Percentiles rank a stretch among this genome's conserved stretches.
Conservation (phyloP, 2,329 filamentous ascomycete genomes). For the Aspergillus felis region DNA sequence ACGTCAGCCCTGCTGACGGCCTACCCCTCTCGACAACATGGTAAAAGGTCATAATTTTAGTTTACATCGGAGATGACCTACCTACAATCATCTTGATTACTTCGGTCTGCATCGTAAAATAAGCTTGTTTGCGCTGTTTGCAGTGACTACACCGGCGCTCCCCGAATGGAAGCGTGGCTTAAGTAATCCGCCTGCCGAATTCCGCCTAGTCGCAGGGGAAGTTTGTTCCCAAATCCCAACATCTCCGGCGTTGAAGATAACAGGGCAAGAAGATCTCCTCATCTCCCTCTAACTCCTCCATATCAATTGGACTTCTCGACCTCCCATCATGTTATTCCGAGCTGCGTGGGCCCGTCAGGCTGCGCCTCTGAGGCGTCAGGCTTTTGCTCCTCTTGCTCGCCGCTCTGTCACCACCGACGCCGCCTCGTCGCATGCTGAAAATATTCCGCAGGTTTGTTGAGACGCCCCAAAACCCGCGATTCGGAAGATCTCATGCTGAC, state of each 20-base stretch:
- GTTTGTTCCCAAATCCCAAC: slow-evolving; percentile 26
- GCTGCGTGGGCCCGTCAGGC: slow-evolving; percentile 60
- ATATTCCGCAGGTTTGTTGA: slow-evolving; percentile 62
- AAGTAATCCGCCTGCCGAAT: slow-evolving; percentile 18
- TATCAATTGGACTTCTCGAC: slow-evolving; percentile 26
- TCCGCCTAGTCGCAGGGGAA: slow-evolving; percentile 29
- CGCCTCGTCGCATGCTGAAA: slow-evolving; percentile 83
- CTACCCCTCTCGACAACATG: no score
- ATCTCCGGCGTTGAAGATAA: slow-evolving; percentile 30
- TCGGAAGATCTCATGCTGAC: slow-evolving; percentile 18
- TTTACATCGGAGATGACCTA: not conserved
- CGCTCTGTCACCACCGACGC: slow-evolving; percentile 93
- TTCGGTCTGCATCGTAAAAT: no score
- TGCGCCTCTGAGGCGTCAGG: slow-evolving; percentile 53
- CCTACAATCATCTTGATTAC: not conserved
- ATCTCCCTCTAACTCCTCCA: slow-evolving; percentile 11
- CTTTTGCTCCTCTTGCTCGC: slow-evolving; percentile 49
- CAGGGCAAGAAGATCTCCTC: slow-evolving; percentile 18
- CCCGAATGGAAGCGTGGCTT: slow-evolving; percentile 18
- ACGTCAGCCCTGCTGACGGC: no score
- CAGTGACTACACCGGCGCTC: slow-evolving; percentile 28
- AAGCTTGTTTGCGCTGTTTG: slow-evolving; percentile 27
- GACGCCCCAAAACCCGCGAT: slow-evolving; percentile 35
- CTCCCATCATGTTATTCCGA: slow-evolving; percentile 65
- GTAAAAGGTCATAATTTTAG: no score